Evolutionary conservation across 2,329 filamentous ascomycete species (phyloP), one percentile per base, ranked within the genome.

Genomic region (Fusarium setosum): DNA sequence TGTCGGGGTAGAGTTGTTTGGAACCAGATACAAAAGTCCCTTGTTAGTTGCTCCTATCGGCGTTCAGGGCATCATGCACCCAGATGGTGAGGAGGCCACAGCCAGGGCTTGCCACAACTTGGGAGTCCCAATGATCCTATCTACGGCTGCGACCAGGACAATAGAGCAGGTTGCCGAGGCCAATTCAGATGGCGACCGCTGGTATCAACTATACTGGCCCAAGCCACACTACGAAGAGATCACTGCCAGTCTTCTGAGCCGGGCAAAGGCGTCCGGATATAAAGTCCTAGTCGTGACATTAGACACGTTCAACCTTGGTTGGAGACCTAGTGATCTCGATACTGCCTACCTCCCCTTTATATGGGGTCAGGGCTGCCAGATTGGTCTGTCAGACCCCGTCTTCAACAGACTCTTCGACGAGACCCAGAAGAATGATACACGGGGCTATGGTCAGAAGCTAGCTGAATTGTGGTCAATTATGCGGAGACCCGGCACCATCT

Each of bases 121-220:
- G 2, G 80, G 83, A 2, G 81, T 93, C 0, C 90, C 91, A 0
- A 92, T 88, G 75, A 88, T 88, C 51, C 79, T 92, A 47, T 89
- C 85, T 61, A 92, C 90, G 2, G 90, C 90, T 2, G 84, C 87
- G 4, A 81, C 84, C 3, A 82, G 84, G 29, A 84, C 84, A 1
- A 90, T 93, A 58, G 90, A 92, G 73, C 86, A 92, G 48, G 84
- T 92, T 0, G 89, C 88, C 0, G 71, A 80, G 8, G 87, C 87
- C 0, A 87, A 84, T 49, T 84, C 84, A 0, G 77, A 84, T 6
- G 86, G 86, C 0, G 80, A 84, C 29, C 80, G 89, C 11, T 94
- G 90, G 89, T 94, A 85, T 73, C 91, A 94, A 73, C 83, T 94
- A 0, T 94, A 94, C 78, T 93, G 90, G 65, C 65, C 65, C 2